These are phyloP conservation scores for Gaultheria prostrata DNA, from an alignment of 148 eudicot genomes.

Conservation along the genomic window DNA sequence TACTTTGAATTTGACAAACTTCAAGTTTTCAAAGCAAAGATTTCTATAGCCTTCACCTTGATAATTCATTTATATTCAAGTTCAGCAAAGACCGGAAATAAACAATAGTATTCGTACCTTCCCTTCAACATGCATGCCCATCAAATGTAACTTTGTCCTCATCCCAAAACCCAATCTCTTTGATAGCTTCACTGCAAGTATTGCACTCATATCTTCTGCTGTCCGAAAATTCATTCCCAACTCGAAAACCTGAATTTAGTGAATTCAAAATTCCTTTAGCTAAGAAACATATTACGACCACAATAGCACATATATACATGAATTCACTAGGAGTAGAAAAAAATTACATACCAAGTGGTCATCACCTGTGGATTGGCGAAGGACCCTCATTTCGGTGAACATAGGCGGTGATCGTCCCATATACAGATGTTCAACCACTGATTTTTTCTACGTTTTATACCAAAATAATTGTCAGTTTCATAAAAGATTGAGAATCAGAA, in stretches of 20 bases:
- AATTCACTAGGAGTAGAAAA: slow-evolving; percentile 9
- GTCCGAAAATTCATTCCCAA: slow-evolving; percentile 82
- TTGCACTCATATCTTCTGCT: slow-evolving; percentile 90
- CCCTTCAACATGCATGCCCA: slow-evolving; percentile 94
- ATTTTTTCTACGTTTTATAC: slow-evolving; percentile 43
- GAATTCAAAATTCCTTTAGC: background rate
- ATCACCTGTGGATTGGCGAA: slow-evolving; percentile 64
- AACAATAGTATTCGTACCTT: slow-evolving; percentile 44
- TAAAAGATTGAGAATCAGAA: background rate
- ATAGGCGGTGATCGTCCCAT: slow-evolving; percentile 85
- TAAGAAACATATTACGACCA: slow-evolving; percentile 3
- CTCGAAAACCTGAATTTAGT: slow-evolving; percentile 66
- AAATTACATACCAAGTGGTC: slow-evolving; percentile 73
- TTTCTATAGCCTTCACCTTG: background rate
- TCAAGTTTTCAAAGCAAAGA: background rate
- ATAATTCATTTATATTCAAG: background rate
- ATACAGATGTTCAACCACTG: slow-evolving; percentile 65
- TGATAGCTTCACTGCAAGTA: slow-evolving; percentile 65
- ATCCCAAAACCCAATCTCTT: slow-evolving; percentile 90
- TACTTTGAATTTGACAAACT: background rate
- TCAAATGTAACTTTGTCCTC: slow-evolving; percentile 73
- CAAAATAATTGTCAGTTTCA: slow-evolving; percentile 15
- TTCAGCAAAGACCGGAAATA: background rate
- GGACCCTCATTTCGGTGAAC: slow-evolving; percentile 85
- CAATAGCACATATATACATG: slow-evolving; percentile 5